Base-by-base conservation (phyloP, 306 rosid genomes). In the Lotus japonicus region DNA sequence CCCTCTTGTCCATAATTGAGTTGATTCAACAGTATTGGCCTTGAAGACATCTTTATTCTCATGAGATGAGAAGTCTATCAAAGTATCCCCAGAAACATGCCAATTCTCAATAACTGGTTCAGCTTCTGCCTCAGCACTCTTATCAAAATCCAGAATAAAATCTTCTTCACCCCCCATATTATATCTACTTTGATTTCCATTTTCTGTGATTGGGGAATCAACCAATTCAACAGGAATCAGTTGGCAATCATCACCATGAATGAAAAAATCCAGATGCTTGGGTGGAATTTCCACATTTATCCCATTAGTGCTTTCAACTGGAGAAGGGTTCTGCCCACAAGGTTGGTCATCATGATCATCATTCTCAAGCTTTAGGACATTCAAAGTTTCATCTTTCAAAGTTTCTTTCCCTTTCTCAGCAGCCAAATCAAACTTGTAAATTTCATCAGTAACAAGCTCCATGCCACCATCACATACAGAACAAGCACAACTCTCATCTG, bases 171-270 rank as follows among this genome's bases (percentile, higher is more conserved):
- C 81, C 45, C 26, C 81, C 41, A 51, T 80, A 75, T 80, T 74
- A n/a, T 65, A 70, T 56, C 58, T 71, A 8, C 58, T 77, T 44
- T 62, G 79, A 48, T 31, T 74, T 56, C 18, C 81, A 54, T 50
- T 70, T 75, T 70, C 74, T 11, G 11, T 54, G 66, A 71, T 53
- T 1, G 64, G 10, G 10, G 86, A 76, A 14, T 79, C 88, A n/a
- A 80, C 83, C 84, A 84, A 48, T 72, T 85, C 96, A 57, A 95
- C 72, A n/a, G 97, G 99, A 79, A 95, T 83, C 86, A 95, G 62
- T 9, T 81, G 79, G 74, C 89, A 84, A 73, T 84, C 96, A 33
- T 95, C 87, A 15, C 83, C 87, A 60, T 78, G 89, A 75, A 95
- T 85, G 81, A 79, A 85, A 80, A 95, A 95, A 59, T 95, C 99